Base-by-base conservation (phyloP, 768 basidiomycete species). In the Termitomyces sp. region DNA sequence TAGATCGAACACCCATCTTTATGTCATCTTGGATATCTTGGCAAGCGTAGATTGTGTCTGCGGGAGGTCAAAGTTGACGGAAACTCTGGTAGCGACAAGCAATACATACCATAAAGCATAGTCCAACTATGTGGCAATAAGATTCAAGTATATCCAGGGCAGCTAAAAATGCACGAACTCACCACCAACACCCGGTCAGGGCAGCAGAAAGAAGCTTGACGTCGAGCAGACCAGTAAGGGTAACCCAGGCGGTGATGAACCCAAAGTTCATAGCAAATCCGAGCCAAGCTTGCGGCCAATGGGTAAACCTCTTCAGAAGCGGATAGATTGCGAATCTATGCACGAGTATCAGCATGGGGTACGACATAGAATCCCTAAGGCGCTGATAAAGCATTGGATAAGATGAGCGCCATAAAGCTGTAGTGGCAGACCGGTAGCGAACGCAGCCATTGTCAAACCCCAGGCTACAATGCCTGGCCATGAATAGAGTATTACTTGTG, bases 21-120 rank as follows among this genome's bases (percentile, higher is more conserved):
- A 86, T 71, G 71, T 92, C 91, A 74, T 92, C 91, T 59, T 79
- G 73, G 59, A 88, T 86, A 71, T 93, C 91, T 76, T 91, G 84
- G 70, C 88, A 91, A 18, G 89, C 90, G 69, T 93, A 92, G 62
- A 70, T 67, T n/a, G 68, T 68, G 51, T 65, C 69, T 70, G 49
- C 13, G 4, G 22, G 15, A 49, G 7, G 39, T 22, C 46, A 36
- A 16, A 60, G 55, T 24, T 7, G 20, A 28, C 13, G n/a, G 3
- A 53, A 58, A 9, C 8, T 0, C 20, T 24, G 28, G 32, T 50
- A 32, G 22, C 42, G 4, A 28, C 18, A 39, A 22, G n/a, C 22
- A 40, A 32, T 15, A 32, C 62, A 18, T 65, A 80, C 80, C 80
- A 60, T 81, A 81, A 42, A 81, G 64, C 79, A 81, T 79, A 2